phyloP scores from a whole-genome alignment of 345 rosid species.

The Mallotus nudiflorus region DNA sequence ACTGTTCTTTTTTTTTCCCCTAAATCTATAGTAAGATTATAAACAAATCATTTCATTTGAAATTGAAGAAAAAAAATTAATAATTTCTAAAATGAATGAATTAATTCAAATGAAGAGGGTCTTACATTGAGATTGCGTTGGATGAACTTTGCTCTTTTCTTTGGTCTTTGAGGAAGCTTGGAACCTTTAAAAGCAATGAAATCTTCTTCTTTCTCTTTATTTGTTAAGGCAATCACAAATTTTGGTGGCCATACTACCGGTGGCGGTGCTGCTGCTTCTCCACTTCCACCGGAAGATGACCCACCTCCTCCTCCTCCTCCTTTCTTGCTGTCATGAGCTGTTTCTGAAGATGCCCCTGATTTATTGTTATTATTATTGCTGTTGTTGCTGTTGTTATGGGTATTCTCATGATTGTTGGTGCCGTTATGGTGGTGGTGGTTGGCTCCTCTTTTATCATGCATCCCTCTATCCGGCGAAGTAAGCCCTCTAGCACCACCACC shows the following conservation, averaged over 20 bases:
- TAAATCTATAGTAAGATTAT: no score
- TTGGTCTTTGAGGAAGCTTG: slow-evolving; percentile 74
- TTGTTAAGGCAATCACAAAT: slow-evolving; percentile 67
- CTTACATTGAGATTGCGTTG: slow-evolving; percentile 80
- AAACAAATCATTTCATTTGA: no score
- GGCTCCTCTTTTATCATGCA: slow-evolving; percentile 47
- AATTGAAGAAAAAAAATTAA: not conserved
- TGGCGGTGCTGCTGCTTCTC: slow-evolving; percentile 38
- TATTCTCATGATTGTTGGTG: slow-evolving; percentile 24
- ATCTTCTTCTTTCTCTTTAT: slow-evolving; percentile 84
- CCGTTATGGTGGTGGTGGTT: slow-evolving; percentile 17
- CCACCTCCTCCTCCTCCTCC: no score
- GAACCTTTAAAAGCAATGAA: slow-evolving; percentile 72
- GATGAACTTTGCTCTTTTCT: slow-evolving; percentile 67
- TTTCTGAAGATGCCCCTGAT: slow-evolving; percentile 53
- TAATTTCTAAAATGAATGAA: no score
- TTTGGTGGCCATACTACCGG: slow-evolving; percentile 67
- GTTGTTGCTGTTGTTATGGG: slow-evolving; percentile 15
- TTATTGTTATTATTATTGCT: slow-evolving; percentile 28
- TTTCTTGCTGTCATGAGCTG: slow-evolving; percentile 62
- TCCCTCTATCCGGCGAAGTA: slow-evolving; percentile 53
- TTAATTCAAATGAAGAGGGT: not conserved
- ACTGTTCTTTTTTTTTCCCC: no score
- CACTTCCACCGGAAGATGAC: slow-evolving; percentile 66
- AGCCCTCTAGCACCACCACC: slow-evolving; percentile 48